phyloP scores from a whole-genome alignment of 345 rosid genomes.

The Hibiscus mutabilis region DNA sequence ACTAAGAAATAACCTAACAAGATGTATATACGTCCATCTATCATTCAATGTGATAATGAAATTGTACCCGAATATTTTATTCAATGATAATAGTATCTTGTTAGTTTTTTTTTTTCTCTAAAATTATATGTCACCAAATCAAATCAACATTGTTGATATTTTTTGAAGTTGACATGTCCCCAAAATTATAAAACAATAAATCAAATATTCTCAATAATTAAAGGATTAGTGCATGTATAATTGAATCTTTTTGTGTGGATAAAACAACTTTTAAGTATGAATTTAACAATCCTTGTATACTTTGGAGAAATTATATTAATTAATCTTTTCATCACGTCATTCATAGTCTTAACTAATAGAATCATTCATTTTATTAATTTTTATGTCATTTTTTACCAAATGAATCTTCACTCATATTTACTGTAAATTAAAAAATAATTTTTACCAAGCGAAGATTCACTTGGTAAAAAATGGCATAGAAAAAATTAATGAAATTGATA shows the following conservation, averaged over 20 bases:
- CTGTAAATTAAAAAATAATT: no score
- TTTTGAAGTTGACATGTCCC: background rate
- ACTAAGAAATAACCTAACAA: constrained; percentile 24
- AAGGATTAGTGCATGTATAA: background rate
- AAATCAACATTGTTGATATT: background rate
- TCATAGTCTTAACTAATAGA: no score
- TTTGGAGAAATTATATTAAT: no score
- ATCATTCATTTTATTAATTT: no score
- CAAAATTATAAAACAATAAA: background rate
- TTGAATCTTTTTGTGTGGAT: background rate
- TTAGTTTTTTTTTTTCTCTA: background rate
- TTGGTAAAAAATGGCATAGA: no score
- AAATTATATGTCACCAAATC: background rate
- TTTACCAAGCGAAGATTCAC: no score
- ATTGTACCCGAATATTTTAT: background rate
- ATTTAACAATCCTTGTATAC: no score
- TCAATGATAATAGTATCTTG: background rate
- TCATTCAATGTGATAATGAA: constrained; percentile 2
- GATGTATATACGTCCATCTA: background rate
- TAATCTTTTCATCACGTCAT: no score
- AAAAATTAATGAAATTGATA: no score
- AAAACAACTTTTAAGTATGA: no score
- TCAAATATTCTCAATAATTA: background rate
- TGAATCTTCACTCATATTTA: no score
- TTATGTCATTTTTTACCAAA: no score